phyloP scores from a whole-genome alignment of 1,139 yeast genomes.

The Petasospora fabianii region DNA sequence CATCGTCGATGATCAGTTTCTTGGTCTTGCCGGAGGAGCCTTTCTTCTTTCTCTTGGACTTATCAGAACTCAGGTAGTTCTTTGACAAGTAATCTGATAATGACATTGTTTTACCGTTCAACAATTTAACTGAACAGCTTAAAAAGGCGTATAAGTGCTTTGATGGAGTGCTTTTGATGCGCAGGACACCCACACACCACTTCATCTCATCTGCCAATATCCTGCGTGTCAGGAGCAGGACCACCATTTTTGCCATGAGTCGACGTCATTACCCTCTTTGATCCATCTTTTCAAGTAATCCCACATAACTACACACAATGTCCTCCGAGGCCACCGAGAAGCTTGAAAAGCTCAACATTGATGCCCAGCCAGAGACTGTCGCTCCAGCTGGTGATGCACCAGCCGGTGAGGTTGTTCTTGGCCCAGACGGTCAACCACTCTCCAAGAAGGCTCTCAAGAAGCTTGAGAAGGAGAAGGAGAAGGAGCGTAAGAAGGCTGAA shows the following conservation, averaged over 20 bases:
- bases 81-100: constrained; percentile 51
- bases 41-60: constrained; percentile 21
- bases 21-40: background rate
- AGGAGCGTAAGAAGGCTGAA: constrained; percentile 90
- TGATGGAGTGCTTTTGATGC: too few relatives aligned
- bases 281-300: too few relatives aligned
- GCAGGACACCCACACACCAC: background rate
- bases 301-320: constrained; percentile 20
- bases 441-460: constrained; percentile 95
- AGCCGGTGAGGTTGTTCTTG: constrained; percentile 30
- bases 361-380: background rate
- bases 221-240: background rate
- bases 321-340: constrained; percentile 35
- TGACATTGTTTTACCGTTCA: constrained; percentile 36
- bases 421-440: constrained; percentile 84
- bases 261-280: too few relatives aligned
- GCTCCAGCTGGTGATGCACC: constrained; percentile 13
- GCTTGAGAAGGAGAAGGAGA: constrained; percentile 88
- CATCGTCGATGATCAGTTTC: constrained; percentile 3
- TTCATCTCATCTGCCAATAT: background rate
- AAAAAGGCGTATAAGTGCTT: too few relatives aligned
- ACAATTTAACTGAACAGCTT: background rate
- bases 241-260: constrained; percentile 2
- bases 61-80: constrained; percentile 36
- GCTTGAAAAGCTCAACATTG: constrained; percentile 31